These are phyloP conservation scores for Lodderomyces oxycetoniae DNA, from an alignment of 1,139 yeast genomes.

Conservation along the genomic window DNA sequence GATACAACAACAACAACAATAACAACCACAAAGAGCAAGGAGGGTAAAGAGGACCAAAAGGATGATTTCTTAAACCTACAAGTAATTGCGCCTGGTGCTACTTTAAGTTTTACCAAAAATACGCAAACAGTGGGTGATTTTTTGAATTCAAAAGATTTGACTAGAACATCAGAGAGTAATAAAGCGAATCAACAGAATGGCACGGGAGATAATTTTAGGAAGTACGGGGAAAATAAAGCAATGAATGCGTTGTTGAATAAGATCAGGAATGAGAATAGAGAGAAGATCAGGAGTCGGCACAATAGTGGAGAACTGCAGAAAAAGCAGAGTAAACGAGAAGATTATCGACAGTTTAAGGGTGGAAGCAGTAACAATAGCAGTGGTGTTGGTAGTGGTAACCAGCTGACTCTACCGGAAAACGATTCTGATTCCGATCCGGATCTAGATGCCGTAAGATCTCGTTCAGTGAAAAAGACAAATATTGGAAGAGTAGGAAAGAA, in stretches of 20 bases:
- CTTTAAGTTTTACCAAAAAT: slow-evolving; percentile 10
- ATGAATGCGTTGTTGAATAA: slow-evolving; percentile 45
- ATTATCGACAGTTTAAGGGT: background rate
- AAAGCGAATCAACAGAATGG: background rate
- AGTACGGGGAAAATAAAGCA: slow-evolving; percentile 20
- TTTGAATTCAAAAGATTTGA: slow-evolving; percentile 3
- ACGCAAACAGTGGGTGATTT: slow-evolving; percentile 30
- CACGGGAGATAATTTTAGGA: background rate
- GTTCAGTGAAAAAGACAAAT: slow-evolving; percentile 15
- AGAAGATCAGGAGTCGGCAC: slow-evolving; percentile 1
- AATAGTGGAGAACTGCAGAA: slow-evolving; percentile 2
- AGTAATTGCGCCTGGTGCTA: slow-evolving; percentile 42
- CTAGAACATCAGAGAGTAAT: background rate
- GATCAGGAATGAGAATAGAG: slow-evolving; percentile 32
- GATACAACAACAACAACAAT: background rate
- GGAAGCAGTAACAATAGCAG: background rate
- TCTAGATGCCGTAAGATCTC: slow-evolving; percentile 11
- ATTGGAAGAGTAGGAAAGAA: slow-evolving; percentile 3
- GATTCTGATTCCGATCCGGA: slow-evolving; percentile 9
- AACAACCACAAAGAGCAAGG: background rate
- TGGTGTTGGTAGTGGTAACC: slow-evolving; percentile 14
- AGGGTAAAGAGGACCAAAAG: slow-evolving; percentile 3
- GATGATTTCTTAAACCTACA: slow-evolving; percentile 36
- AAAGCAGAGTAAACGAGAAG: background rate
- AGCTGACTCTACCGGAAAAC: too few relatives aligned